phyloP scores from a whole-genome alignment of 73 alveolate genomes.

The Breviolum minutum region DNA sequence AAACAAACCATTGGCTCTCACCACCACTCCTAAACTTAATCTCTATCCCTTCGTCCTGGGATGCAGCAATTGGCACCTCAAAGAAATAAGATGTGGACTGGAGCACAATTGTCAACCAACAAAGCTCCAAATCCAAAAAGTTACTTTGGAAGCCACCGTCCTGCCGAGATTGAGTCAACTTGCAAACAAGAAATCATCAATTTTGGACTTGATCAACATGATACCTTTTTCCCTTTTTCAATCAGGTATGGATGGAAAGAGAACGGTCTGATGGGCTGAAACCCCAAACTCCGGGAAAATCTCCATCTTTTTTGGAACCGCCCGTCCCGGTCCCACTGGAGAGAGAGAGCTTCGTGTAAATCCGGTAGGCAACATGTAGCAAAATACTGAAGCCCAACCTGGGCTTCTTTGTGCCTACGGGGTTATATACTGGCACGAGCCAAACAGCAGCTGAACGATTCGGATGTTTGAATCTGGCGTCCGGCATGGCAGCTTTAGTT shows the following conservation, averaged over 20 bases:
- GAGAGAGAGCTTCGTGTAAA: not conserved
- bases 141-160: conserved; percentile 28
- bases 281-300: not conserved
- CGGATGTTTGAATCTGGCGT: too few species aligned
- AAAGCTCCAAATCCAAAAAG: not conserved
- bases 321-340: conserved; percentile 51
- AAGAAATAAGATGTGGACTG: conserved; percentile 61
- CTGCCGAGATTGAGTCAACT: not conserved
- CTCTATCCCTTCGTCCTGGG: not conserved
- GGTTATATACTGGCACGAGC: conserved; percentile 81
- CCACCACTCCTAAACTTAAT: too few species aligned
- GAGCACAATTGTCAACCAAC: conserved; percentile 44
- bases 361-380: not conserved
- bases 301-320: not conserved
- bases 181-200: too few species aligned
- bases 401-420: conserved; percentile 12
- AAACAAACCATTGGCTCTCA: too few species aligned
- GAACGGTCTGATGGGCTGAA: too few species aligned
- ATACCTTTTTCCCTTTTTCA: too few species aligned
- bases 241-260: too few species aligned
- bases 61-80: conserved; percentile 33
- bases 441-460: conserved; percentile 36
- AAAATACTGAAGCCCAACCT: conserved; percentile 67
- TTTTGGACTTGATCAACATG: too few species aligned
- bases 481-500: too few species aligned